A percentile compares a stretch with the other conserved stretches of the same genome.
phyloP scores from a whole-genome alignment of 1,284 basidiomycete genomes.

The Pisolithus thermaeus region DNA sequence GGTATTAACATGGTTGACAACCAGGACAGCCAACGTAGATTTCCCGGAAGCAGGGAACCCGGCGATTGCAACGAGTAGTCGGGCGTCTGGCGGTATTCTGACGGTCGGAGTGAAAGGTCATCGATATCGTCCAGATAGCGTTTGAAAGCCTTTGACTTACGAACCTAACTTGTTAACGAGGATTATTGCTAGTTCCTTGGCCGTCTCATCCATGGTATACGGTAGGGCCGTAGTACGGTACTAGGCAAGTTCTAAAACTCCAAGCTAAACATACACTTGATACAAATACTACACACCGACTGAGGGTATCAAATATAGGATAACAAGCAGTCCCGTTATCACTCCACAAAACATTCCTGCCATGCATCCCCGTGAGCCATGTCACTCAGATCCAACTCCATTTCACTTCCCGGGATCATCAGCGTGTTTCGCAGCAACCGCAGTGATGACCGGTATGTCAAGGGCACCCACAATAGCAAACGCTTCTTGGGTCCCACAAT shows the following conservation, averaged over 20 bases:
- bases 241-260: too few relatives aligned
- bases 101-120: not conserved
- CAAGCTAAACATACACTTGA: too few relatives aligned
- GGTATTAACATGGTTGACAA: conserved; percentile 48
- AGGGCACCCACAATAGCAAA: conserved; percentile 1
- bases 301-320: too few relatives aligned
- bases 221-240: too few relatives aligned
- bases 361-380: not conserved
- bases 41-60: conserved; percentile 86
- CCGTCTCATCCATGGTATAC: conserved; percentile 29
- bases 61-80: conserved; percentile 70
- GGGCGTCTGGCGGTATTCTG: conserved; percentile 18
- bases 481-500: not conserved
- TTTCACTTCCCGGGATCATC: not conserved
- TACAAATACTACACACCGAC: too few relatives aligned
- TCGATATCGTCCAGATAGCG: not conserved
- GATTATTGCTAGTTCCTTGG: conserved; percentile 27
- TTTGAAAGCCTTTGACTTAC: conserved; percentile 9
- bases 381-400: conserved; percentile 1
- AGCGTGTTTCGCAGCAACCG: not conserved
- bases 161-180: conserved; percentile 24
- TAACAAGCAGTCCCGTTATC: too few relatives aligned
- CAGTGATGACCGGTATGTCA: not conserved
- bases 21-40: conserved; percentile 57
- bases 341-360: not conserved